These are phyloP conservation scores for Strobilomyces confusus DNA, from an alignment of 768 basidiomycete species.

Conservation along the genomic window DNA sequence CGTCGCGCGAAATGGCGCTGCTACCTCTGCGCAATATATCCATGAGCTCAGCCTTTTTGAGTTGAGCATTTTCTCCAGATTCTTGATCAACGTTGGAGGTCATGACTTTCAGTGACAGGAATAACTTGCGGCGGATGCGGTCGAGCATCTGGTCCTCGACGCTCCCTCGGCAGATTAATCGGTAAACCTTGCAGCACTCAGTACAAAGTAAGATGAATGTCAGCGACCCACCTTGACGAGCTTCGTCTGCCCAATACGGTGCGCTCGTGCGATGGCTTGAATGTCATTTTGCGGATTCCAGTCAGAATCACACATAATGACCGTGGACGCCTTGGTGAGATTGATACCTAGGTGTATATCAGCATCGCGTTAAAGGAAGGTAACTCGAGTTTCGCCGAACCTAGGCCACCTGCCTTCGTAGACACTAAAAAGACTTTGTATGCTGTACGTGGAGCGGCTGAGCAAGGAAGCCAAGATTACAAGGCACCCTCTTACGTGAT, in stretches of 20 bases:
- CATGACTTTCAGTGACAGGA: slow-evolving; percentile 63
- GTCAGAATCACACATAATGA: slow-evolving; percentile 74
- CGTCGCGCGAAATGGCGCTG: slow-evolving; percentile 44
- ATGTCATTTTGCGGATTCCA: slow-evolving; percentile 78
- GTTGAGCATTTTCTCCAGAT: slow-evolving; percentile 25
- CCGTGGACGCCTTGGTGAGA: slow-evolving; percentile 74
- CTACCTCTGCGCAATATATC: slow-evolving; percentile 56
- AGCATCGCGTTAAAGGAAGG: slow-evolving; percentile 4
- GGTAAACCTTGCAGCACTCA: slow-evolving; percentile 48
- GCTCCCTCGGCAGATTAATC: slow-evolving; percentile 62
- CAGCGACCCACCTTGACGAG: slow-evolving; percentile 47
- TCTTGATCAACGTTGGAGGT: slow-evolving; percentile 32
- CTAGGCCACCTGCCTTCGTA: slow-evolving; percentile 69
- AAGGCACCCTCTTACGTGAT: slow-evolving; percentile 40
- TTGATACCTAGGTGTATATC: slow-evolving; percentile 58
- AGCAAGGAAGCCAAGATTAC: background rate
- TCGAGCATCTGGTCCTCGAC: slow-evolving; percentile 79
- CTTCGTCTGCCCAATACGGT: slow-evolving; percentile 76
- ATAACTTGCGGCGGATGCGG: slow-evolving; percentile 66
- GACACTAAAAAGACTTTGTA: slow-evolving; percentile 68
- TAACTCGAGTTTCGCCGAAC: slow-evolving; percentile 28
- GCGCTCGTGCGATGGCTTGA: slow-evolving; percentile 82
- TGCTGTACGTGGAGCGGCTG: slow-evolving; percentile 31
- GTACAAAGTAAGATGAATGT: background rate
- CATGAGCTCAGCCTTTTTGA: slow-evolving; percentile 46